A percentile compares a stretch with the other conserved stretches of the same genome.
phyloP scores from a whole-genome alignment of 352 stramenopile species.

The Elongisporangium prolatum region DNA sequence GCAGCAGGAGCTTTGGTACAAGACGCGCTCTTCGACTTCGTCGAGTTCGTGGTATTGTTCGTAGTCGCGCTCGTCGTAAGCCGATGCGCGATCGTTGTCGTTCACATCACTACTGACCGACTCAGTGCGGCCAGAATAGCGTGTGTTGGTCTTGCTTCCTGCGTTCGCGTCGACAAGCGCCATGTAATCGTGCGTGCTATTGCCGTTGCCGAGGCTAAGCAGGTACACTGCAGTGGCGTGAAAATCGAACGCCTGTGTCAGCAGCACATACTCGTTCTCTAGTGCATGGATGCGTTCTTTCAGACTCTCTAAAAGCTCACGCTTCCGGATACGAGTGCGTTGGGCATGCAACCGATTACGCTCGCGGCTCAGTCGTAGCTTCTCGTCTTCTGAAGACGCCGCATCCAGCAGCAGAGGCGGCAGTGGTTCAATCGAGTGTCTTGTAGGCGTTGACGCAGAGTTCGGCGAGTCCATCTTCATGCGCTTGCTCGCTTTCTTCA shows the following conservation, averaged over 20 bases:
- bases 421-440: conserved; percentile 3
- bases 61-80: conserved; percentile 24
- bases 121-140: not conserved
- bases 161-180: conserved; percentile 16
- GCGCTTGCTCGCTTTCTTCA: conserved; percentile 32
- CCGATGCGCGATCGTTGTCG: conserved; percentile 28
- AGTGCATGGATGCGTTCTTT: conserved; percentile 65
- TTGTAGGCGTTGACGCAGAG: not conserved
- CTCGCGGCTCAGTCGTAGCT: conserved; percentile 66
- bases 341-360: conserved; percentile 74
- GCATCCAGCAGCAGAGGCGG: conserved; percentile 1
- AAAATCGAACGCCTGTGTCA: conserved; percentile 77
- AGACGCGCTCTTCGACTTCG: conserved; percentile 15
- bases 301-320: conserved; percentile 67
- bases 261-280: conserved; percentile 49
- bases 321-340: conserved; percentile 70
- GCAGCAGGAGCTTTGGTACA: conserved; percentile 13
- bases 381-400: conserved; percentile 41
- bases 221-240: conserved; percentile 66
- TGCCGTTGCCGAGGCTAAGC: conserved; percentile 32
- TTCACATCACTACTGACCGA: conserved; percentile 1
- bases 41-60: conserved; percentile 36
- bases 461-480: conserved; percentile 38
- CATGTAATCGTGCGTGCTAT: not conserved
- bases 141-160: conserved; percentile 7